phyloP scores from a whole-genome alignment of 495 filamentous ascomycete species.

The Penicillium canariense region DNA sequence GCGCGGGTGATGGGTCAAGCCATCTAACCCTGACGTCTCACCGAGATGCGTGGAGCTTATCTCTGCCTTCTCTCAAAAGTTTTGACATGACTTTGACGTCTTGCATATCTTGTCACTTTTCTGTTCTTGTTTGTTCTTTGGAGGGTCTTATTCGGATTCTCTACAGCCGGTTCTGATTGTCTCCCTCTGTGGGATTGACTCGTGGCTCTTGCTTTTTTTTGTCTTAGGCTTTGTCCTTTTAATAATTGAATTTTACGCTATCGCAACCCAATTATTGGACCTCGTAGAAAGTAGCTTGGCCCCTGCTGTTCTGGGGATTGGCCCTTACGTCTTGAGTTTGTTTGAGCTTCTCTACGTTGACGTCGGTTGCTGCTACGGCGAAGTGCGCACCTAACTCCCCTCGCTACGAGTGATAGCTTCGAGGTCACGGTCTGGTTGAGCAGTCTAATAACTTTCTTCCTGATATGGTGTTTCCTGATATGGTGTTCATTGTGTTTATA shows the following conservation, averaged over 20 bases:
- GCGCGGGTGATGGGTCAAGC: slow-evolving; percentile 35
- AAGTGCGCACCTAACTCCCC: neutral
- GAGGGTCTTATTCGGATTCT: slow-evolving; percentile 2
- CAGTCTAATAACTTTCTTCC: too few species aligned
- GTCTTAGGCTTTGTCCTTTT: slow-evolving; percentile 4
- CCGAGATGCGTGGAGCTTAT: slow-evolving; percentile 22
- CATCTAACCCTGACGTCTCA: slow-evolving; percentile 27
- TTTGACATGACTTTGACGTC: slow-evolving; percentile 22
- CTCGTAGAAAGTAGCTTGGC: too few species aligned
- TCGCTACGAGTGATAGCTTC: too few species aligned
- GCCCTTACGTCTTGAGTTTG: neutral
- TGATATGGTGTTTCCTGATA: too few species aligned
- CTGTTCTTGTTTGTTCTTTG: slow-evolving; percentile 16
- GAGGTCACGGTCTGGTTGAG: too few species aligned
- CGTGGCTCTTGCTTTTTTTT: slow-evolving; percentile 43
- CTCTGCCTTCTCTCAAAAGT: slow-evolving; percentile 25
- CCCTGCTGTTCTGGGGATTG: too few species aligned
- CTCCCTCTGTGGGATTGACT: slow-evolving; percentile 53
- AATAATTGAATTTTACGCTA: slow-evolving; percentile 5
- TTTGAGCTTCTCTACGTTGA: neutral
- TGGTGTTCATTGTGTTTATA: too few species aligned
- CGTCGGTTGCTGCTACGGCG: neutral
- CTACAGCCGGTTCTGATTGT: slow-evolving; percentile 55
- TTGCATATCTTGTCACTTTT: slow-evolving; percentile 12
- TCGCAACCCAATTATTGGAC: neutral